Base-by-base conservation (phyloP, 2,329 filamentous ascomycete genomes). In the Fusarium sp. region DNA sequence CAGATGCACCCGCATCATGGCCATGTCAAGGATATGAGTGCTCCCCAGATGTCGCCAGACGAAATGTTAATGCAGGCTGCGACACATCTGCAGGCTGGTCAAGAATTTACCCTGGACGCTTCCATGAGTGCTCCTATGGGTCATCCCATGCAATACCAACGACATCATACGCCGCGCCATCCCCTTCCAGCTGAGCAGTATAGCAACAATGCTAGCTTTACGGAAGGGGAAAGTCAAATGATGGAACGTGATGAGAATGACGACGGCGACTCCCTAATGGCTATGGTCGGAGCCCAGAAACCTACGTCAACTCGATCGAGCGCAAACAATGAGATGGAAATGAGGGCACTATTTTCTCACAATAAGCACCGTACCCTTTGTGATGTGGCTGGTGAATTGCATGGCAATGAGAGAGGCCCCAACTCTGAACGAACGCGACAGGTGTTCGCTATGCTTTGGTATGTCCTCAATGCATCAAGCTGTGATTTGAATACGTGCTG, bases 361-460 rank as follows among this genome's bases (percentile, higher is more conserved):
- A 94, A 94, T 75, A 87, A 88, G 66, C 85, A 89, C 66, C 88
- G 92, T 33, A 85, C 80, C 31, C 79, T 95, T 28, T 86, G 88
- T 69, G 91, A 94, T 10, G 89, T 95, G 16, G 92, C 92, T 4
- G 83, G 85, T 34, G 91, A 94, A 77, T 85, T 94, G 28, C 91
- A 93, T 70, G 90, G 90, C 44, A 93, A 93, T 71, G 92, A 95
- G 76, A 86, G 91, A 54, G 92, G 92, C 0, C 91, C 92, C 13
- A 92, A 93, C 77, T 92, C 92, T 2, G 92, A 97, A 79, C 88
- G 93, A 73, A 91, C 91, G 26, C 91, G 93, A 65, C 93, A 96
- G 77, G 87, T 96, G 10, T 96, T 96, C 80, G 92, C 92, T 23
- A 95, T 97, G 92, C 84, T 95, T 50, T 97, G 92, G 92, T 94